Conservation (phyloP, 202 grass and related monocot genomes). For the Eragrostis tef region DNA sequence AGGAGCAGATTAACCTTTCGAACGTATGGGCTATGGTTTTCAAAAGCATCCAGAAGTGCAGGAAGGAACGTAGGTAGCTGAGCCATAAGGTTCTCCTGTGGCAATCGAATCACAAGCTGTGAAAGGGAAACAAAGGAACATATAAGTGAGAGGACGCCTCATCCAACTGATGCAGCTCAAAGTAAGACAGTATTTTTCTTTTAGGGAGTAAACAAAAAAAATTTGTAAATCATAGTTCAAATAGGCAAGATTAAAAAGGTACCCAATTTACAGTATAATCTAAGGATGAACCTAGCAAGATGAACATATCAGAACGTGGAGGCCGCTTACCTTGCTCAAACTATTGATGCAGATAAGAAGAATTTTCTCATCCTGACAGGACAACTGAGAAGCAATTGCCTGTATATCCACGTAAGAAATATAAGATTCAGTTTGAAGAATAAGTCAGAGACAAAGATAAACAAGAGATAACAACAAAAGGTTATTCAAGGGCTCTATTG, state of each 20-base stretch:
- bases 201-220: neutral
- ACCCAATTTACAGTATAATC: neutral
- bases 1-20: constrained; percentile 60
- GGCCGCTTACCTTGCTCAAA: constrained; percentile 74
- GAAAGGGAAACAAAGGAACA: constrained; percentile 16
- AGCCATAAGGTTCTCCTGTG: constrained; percentile 64
- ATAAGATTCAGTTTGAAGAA: neutral
- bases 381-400: constrained; percentile 70
- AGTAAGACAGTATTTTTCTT: neutral
- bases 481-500: constrained; percentile 22
- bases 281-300: neutral
- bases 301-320: neutral
- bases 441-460: neutral
- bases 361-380: constrained; percentile 66
- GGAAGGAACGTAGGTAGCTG: constrained; percentile 74
- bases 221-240: neutral
- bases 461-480: constrained; percentile 1
- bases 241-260: neutral
- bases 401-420: constrained; percentile 42
- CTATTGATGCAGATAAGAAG: constrained; percentile 77
- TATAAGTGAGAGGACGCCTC: neutral
- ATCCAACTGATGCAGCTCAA: constrained; percentile 11
- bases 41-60: constrained; percentile 65
- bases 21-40: constrained; percentile 69
- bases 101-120: constrained; percentile 74